phyloP scores from a whole-genome alignment of 1,284 basidiomycete genomes.

The Ceratobasidium sp. region DNA sequence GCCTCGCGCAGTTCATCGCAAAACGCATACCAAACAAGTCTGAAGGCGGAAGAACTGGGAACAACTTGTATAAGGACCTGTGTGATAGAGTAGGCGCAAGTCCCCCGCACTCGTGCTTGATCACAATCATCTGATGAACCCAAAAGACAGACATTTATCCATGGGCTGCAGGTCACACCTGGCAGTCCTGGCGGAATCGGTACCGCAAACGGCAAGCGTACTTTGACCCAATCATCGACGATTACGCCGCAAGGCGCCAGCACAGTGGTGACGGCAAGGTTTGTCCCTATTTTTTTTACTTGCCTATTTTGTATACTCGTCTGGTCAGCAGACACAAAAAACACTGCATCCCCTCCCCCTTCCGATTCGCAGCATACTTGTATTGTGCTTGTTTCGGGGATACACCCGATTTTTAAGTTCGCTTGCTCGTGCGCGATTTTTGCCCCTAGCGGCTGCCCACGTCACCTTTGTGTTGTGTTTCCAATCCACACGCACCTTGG shows the following conservation, averaged over 20 bases:
- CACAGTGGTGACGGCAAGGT: conserved; percentile 37
- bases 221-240: conserved; percentile 69
- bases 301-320: conserved; percentile 1
- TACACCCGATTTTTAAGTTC: conserved; percentile 16
- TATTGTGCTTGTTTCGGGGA: not conserved
- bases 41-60: conserved; percentile 79
- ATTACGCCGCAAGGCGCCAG: conserved; percentile 51
- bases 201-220: conserved; percentile 81
- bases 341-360: not conserved
- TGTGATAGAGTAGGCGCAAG: conserved; percentile 62
- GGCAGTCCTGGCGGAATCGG: conserved; percentile 86
- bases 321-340: conserved; percentile 18
- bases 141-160: conserved; percentile 69
- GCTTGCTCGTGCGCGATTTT: conserved; percentile 33
- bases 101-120: not conserved
- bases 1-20: conserved; percentile 79
- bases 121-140: not conserved
- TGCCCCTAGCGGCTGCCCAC: conserved; percentile 11
- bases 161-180: conserved; percentile 84
- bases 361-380: conserved; percentile 1
- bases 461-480: conserved; percentile 4
- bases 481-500: conserved; percentile 3
- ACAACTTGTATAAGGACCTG: conserved; percentile 76
- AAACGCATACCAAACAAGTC: conserved; percentile 80
- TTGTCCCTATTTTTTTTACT: conserved; percentile 9